Conservation (phyloP, 331 rosid genomes). For the Acacia pycnantha region DNA sequence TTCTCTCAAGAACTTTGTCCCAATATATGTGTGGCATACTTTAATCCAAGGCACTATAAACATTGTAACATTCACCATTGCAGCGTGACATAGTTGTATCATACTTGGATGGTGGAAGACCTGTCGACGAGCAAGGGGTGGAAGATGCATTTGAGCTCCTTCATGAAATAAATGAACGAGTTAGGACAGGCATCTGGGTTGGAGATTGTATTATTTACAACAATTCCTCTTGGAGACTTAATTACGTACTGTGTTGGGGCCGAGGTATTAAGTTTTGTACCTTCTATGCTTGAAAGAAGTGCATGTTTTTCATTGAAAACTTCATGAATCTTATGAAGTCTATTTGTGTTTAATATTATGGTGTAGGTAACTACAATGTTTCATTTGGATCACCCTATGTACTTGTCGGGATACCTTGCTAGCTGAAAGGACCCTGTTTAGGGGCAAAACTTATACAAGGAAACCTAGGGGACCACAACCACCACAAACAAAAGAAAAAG, state of each 20-base stretch:
- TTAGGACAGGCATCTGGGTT: constrained; percentile 98
- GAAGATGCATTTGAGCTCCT: constrained; percentile 99
- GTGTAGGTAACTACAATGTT: constrained; percentile 98
- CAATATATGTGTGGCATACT: background rate
- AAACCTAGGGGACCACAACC: too few species aligned
- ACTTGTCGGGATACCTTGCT: constrained; percentile 97
- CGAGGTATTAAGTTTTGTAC: constrained; percentile 64
- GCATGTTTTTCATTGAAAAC: constrained; percentile 4
- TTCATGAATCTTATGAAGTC: constrained; percentile 20
- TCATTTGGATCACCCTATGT: constrained; percentile 98
- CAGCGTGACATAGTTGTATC: constrained; percentile 94
- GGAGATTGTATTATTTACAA: constrained; percentile 99
- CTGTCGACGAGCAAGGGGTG: constrained; percentile 89
- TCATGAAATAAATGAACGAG: constrained; percentile 92
- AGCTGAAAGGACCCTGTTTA: too few species aligned
- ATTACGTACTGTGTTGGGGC: constrained; percentile 99
- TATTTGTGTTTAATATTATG: constrained; percentile 25
- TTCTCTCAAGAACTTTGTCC: background rate
- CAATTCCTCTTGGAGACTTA: constrained; percentile 97
- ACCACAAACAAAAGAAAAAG: too few species aligned
- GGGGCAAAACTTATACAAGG: too few species aligned
- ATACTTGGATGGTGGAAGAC: constrained; percentile 80
- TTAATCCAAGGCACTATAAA: constrained; percentile 1
- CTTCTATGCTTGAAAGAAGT: constrained; percentile 17
- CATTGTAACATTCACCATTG: constrained; percentile 40